phyloP scores from a whole-genome alignment of 345 rosid species.

The Raphanus raphanistrum region DNA sequence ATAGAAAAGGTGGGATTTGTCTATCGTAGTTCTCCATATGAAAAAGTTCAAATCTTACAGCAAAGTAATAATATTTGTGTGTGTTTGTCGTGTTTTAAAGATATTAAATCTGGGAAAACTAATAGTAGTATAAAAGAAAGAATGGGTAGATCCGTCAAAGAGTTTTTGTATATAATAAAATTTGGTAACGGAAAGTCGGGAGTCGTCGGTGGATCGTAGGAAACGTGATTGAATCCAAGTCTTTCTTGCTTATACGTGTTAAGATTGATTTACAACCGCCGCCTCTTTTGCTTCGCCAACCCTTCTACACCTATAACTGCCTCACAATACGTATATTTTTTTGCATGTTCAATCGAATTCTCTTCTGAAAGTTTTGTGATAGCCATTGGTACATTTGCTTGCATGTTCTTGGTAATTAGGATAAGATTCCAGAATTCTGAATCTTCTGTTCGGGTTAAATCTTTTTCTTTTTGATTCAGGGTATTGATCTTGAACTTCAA shows the following conservation, averaged over 20 bases:
- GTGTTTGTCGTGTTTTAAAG: not conserved
- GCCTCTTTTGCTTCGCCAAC: not conserved
- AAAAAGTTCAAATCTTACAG: not conserved
- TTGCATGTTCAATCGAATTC: not conserved
- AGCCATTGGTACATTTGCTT: not conserved
- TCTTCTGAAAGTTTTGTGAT: conserved; percentile 4
- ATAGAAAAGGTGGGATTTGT: conserved; percentile 1
- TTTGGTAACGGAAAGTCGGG: not conserved
- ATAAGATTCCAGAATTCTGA: conserved; percentile 18
- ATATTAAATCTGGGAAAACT: not conserved
- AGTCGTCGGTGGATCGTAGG: conserved; percentile 25
- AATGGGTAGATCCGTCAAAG: not conserved
- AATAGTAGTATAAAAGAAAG: not conserved
- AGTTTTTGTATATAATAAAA: not conserved
- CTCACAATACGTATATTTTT: not conserved
- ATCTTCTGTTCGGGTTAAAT: not conserved
- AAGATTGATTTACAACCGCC: not conserved
- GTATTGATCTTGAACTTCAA: conserved; percentile 8
- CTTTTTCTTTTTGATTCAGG: not conserved
- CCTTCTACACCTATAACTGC: not conserved
- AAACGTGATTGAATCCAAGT: conserved; percentile 34
- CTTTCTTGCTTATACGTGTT: not conserved
- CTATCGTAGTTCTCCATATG: not conserved
- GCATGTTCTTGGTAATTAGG: too few species aligned
- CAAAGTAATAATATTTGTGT: not conserved